Evolutionary conservation across 495 filamentous ascomycete species (phyloP).

Genomic region (Penicillium goetzii): DNA sequence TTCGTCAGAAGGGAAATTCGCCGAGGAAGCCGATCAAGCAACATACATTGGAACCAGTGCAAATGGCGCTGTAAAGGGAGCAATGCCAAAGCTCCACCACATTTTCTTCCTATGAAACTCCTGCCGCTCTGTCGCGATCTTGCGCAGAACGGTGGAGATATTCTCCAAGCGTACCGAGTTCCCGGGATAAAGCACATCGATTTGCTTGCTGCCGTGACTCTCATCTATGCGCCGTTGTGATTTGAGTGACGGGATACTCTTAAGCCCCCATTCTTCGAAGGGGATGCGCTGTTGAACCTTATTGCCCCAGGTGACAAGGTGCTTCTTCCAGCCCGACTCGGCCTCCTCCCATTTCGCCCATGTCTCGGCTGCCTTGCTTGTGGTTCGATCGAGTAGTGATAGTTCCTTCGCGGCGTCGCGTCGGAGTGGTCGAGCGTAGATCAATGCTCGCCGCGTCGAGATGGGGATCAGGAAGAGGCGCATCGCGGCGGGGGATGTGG

Average conservation of each 20-base stretch:
- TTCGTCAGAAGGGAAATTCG: slow-evolving; percentile 16
- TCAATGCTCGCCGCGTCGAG: slow-evolving; percentile 84
- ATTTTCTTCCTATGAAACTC: slow-evolving; percentile 73
- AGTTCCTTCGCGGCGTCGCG: slow-evolving; percentile 50
- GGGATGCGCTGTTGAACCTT: slow-evolving; percentile 81
- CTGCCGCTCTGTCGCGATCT: slow-evolving; percentile 76
- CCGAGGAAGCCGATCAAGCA: background rate
- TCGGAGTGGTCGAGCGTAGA: slow-evolving; percentile 83
- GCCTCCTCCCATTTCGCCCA: slow-evolving; percentile 87
- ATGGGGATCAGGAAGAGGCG: slow-evolving; percentile 94
- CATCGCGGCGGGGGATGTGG: slow-evolving; percentile 57
- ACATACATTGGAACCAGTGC: slow-evolving; percentile 83
- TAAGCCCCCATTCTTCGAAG: slow-evolving; percentile 96
- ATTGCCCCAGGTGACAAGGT: slow-evolving; percentile 84
- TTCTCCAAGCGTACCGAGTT: slow-evolving; percentile 64
- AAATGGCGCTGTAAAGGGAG: slow-evolving; percentile 83
- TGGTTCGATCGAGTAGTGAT: slow-evolving; percentile 64
- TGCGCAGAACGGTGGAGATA: slow-evolving; percentile 62
- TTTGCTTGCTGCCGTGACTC: slow-evolving; percentile 62
- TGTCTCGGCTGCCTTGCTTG: slow-evolving; percentile 67
- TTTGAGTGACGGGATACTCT: slow-evolving; percentile 86
- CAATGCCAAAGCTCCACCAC: slow-evolving; percentile 76
- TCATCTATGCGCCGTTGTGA: slow-evolving; percentile 64
- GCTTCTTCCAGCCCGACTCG: slow-evolving; percentile 84
- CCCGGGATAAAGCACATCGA: slow-evolving; percentile 78